Evolutionary conservation across 306 rosid genomes (phyloP), one percentile per base, ranked within the genome.

Genomic region (Comarum palustre): DNA sequence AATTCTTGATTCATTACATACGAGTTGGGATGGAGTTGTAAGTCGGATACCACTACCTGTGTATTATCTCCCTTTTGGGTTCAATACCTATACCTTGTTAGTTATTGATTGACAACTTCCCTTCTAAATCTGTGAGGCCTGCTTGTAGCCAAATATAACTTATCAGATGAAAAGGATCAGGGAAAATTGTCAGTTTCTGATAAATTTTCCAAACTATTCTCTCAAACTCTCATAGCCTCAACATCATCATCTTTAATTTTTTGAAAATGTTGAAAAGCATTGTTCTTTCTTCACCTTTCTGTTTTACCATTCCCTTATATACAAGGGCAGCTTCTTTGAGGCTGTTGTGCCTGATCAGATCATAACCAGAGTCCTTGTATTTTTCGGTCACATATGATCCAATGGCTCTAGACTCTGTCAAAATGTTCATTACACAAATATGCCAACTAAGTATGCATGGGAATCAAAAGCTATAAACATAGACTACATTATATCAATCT

Each of bases 341-440:
- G 62, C 73, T 82, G 1, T 63, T 78, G 20, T 82, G 82, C 72
- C 87, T 73, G 1, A 72, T 61, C 25, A 92, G 89, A 78, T 89
- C 90, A n/a, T 63, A 17, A 5, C 90, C 90, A 4, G 61, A 45
- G 36, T 89, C 93, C 69, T 87, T 89, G 87, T 72, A 87, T 68
- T 92, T 89, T 13, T 87, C 88, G 5, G 90, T 90, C 3, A 91
- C 69, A 66, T 91, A 91, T 34, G 83, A 50, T 32, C 87, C 79
- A 32, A 92, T 89, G 17, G 93, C 91, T 78, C 97, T 89, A 5
- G 97, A 92, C 68, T 89, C 96, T 90, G 85, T 46, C 72, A 46
- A n/a, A n/a, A 3, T 61, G 79, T 60, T 10, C 10, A 57, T n/a
- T 8, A 34, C 17, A 19, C 12, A 32, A 5, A 0, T 11, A 7